Evolutionary conservation across 164 flowering plant genomes (phyloP).

Genomic region (Vitis labrusca): DNA sequence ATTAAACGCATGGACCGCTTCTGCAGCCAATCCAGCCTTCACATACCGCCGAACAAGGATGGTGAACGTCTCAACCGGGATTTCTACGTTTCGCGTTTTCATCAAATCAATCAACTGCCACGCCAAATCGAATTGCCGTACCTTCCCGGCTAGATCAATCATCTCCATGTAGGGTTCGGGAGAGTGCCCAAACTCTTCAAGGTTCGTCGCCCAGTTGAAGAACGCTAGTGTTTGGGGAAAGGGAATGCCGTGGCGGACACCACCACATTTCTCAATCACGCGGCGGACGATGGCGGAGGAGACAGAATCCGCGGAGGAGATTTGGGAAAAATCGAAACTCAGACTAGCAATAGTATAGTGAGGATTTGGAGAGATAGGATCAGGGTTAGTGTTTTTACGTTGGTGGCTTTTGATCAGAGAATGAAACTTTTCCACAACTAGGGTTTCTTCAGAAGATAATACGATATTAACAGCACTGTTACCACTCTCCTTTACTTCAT

Average conservation of each 20-base stretch:
- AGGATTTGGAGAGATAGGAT: conserved; percentile 33
- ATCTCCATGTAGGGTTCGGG: conserved; percentile 58
- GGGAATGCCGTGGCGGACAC: conserved; percentile 79
- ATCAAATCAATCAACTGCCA: conserved; percentile 73
- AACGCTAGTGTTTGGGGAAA: conserved; percentile 67
- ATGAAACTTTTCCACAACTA: conserved; percentile 50
- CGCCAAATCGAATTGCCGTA: conserved; percentile 65
- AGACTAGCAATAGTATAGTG: conserved; percentile 51
- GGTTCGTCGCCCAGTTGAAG: conserved; percentile 77
- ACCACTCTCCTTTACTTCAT: conserved; percentile 1
- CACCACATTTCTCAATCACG: conserved; percentile 65
- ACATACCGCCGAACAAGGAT: conserved; percentile 70
- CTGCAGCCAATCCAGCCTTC: conserved; percentile 79
- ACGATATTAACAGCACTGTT: background rate
- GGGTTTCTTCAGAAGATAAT: conserved; percentile 40
- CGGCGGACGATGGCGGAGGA: conserved; percentile 46
- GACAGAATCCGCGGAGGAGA: conserved; percentile 30
- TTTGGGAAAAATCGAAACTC: conserved; percentile 43
- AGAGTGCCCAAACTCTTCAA: conserved; percentile 23
- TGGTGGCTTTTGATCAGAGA: conserved; percentile 70
- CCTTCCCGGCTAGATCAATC: conserved; percentile 85
- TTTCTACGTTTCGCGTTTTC: conserved; percentile 41
- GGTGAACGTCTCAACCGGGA: conserved; percentile 57
- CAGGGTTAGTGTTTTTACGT: conserved; percentile 61
- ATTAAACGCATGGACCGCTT: conserved; percentile 81